Conservation (phyloP, 768 basidiomycete genomes). For the Leucosporidium creatinivorum region DNA sequence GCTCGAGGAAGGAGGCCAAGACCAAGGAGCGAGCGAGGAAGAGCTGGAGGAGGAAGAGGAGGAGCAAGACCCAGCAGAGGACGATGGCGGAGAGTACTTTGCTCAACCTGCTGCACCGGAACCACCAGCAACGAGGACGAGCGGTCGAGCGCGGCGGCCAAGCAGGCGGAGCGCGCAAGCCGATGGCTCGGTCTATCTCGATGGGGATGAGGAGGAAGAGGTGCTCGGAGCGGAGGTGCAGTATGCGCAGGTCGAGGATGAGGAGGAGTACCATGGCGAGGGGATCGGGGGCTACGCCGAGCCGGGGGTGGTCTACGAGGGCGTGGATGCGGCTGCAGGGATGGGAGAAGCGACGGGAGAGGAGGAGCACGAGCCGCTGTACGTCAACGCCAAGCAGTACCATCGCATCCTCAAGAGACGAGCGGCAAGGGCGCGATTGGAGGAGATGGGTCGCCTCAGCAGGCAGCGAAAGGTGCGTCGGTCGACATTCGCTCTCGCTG, state of each 20-base stretch:
- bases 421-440: conserved; percentile 78
- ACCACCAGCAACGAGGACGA: not conserved
- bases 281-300: not conserved
- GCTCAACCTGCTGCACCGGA: not conserved
- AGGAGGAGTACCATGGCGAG: not conserved
- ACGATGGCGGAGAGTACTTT: not conserved
- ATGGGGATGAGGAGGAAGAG: not conserved
- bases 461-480: conserved; percentile 70
- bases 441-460: conserved; percentile 87
- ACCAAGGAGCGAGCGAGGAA: not conserved
- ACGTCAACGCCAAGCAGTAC: conserved; percentile 99
- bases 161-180: too few species aligned
- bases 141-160: not conserved
- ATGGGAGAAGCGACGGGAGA: not conserved
- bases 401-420: conserved; percentile 95
- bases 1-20: not conserved
- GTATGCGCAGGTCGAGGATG: not conserved
- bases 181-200: not conserved
- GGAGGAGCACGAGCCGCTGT: conserved; percentile 87
- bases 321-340: not conserved
- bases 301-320: not conserved
- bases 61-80: not conserved
- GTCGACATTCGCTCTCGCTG: not conserved
- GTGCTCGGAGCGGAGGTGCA: not conserved
- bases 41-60: not conserved